Percentiles rank a stretch among this genome's conserved stretches.
Conservation (phyloP, 192 early-diverging fungal genomes). For the Entophlyctis luteolus region DNA sequence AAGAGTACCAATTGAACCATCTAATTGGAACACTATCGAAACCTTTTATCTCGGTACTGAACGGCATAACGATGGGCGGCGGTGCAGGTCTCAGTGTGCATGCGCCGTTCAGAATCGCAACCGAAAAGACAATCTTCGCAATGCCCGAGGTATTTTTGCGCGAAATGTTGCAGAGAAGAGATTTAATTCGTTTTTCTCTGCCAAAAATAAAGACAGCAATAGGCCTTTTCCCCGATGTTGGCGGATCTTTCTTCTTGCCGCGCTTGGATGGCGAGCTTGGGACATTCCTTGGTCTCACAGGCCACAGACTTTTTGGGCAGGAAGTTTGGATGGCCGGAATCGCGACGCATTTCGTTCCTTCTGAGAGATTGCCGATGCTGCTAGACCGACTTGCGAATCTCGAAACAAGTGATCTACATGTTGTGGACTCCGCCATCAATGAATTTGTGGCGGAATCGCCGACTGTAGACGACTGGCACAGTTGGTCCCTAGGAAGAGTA, state of each 20-base stretch:
- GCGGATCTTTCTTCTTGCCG: constrained; percentile 90
- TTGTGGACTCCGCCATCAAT: constrained; percentile 83
- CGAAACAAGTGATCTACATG: constrained; percentile 68
- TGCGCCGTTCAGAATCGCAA: constrained; percentile 92
- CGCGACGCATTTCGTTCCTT: constrained; percentile 94
- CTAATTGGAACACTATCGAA: constrained; percentile 81
- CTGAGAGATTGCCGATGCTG: constrained; percentile 72
- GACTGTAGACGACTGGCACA: constrained; percentile 26
- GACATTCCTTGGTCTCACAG: constrained; percentile 87
- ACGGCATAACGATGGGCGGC: constrained; percentile 86
- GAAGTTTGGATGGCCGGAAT: constrained; percentile 79
- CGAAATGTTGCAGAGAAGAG: too few relatives aligned
- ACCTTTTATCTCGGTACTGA: constrained; percentile 82
- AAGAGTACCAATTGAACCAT: constrained; percentile 92
- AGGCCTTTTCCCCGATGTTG: constrained; percentile 95
- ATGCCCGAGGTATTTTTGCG: constrained; percentile 81
- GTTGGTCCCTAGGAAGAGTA: constrained; percentile 46
- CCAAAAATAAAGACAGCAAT: constrained; percentile 64
- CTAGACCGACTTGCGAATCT: constrained; percentile 78
- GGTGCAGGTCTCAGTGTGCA: constrained; percentile 96
- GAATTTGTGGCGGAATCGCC: constrained; percentile 73
- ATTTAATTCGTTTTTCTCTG: constrained; percentile 2
- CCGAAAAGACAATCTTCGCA: constrained; percentile 89
- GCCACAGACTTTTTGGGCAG: constrained; percentile 67
- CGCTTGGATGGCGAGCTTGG: constrained; percentile 93